Evolutionary conservation across 306 rosid genomes (phyloP).

Genomic region (Inga laurina): DNA sequence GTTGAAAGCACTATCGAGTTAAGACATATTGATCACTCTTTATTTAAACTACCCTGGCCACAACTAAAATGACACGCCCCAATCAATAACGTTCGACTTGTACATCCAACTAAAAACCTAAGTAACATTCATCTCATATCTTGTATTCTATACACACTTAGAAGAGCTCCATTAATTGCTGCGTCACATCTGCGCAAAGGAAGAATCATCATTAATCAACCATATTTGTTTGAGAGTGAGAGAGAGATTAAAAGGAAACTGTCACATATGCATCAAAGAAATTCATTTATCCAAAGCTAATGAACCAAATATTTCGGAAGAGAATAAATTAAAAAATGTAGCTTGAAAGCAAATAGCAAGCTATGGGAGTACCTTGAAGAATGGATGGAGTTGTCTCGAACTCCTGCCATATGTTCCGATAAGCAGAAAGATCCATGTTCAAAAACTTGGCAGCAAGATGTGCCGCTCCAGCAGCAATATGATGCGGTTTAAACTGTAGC

Average conservation of each 20-base stretch:
- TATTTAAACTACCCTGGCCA: neutral
- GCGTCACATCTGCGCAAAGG: conserved; percentile 79
- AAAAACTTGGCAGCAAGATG: conserved; percentile 87
- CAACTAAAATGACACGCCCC: neutral
- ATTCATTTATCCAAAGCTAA: conserved; percentile 1
- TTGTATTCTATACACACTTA: conserved; percentile 25
- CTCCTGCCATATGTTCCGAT: conserved; percentile 85
- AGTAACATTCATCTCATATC: conserved; percentile 12
- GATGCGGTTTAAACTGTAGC: conserved; percentile 97
- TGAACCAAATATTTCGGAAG: conserved; percentile 16
- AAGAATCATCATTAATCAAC: conserved; percentile 10
- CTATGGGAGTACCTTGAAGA: conserved; percentile 69
- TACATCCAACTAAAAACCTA: conserved; percentile 9
- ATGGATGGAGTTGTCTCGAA: conserved; percentile 82
- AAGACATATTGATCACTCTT: conserved; percentile 15
- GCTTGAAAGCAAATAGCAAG: conserved; percentile 10
- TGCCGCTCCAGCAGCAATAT: conserved; percentile 98
- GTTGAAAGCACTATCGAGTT: neutral
- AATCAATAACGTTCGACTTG: conserved; percentile 20
- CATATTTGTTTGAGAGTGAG: neutral
- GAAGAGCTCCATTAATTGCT: conserved; percentile 96
- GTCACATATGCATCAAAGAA: neutral
- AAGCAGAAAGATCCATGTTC: conserved; percentile 71
- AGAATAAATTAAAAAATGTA: conserved; percentile 11
- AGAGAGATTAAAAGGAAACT: neutral